phyloP scores from a whole-genome alignment of 768 basidiomycete genomes.

The Sarcodon aspratus region DNA sequence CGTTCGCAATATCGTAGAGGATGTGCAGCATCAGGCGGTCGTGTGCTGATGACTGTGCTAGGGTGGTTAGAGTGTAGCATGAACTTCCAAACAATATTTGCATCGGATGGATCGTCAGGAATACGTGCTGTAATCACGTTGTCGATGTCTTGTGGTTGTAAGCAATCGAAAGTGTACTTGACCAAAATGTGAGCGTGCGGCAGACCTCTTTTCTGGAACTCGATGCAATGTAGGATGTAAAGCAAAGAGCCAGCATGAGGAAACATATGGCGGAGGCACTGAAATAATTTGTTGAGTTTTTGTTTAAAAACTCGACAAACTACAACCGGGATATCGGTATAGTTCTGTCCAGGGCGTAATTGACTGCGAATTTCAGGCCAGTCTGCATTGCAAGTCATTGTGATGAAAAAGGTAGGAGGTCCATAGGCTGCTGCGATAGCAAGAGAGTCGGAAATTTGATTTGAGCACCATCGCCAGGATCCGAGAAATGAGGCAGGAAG shows the following conservation, averaged over 20 bases:
- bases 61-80: conserved; percentile 19
- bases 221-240: conserved; percentile 22
- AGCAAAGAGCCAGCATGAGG: conserved; percentile 15
- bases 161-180: conserved; percentile 15
- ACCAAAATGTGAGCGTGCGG: conserved; percentile 27
- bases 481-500: too few relatives aligned
- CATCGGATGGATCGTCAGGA: conserved; percentile 16
- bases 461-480: too few relatives aligned
- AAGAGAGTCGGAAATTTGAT: too few relatives aligned
- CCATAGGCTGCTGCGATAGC: conserved; percentile 20
- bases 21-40: not conserved
- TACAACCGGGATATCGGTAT: conserved; percentile 22
- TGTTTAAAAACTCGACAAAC: conserved; percentile 25
- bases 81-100: conserved; percentile 15
- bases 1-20: not conserved
- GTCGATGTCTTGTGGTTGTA: conserved; percentile 18
- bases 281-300: conserved; percentile 15
- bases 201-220: conserved; percentile 27
- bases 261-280: conserved; percentile 18
- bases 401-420: conserved; percentile 24
- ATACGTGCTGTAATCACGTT: conserved; percentile 22
- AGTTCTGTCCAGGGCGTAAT: conserved; percentile 22
- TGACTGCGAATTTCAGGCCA: conserved; percentile 26
- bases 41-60: not conserved
- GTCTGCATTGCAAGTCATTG: conserved; percentile 28